Percentiles rank a stretch among this genome's conserved stretches.
Conservation (phyloP, 208 protist genomes). For the Crithidia fasciculata region DNA sequence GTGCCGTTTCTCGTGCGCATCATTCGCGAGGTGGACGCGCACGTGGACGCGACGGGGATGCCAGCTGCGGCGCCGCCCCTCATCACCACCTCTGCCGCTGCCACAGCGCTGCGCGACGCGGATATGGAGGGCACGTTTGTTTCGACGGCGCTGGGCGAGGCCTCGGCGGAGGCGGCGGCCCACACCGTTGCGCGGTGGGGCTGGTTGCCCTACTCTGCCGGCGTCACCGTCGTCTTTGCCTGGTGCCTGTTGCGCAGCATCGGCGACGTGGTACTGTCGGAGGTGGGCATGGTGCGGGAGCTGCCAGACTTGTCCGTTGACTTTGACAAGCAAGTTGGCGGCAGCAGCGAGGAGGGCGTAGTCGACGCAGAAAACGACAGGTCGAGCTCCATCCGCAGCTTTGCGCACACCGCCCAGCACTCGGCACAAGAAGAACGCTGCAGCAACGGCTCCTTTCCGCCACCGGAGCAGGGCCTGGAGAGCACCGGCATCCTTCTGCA, state of each 20-base stretch:
- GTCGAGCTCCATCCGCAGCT: slow-evolving; percentile 1
- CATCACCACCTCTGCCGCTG: slow-evolving; percentile 19
- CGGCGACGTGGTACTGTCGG: slow-evolving; percentile 22
- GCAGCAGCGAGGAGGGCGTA: background rate
- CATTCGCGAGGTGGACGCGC: slow-evolving; percentile 36
- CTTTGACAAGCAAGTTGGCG: background rate
- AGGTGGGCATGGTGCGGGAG: slow-evolving; percentile 21
- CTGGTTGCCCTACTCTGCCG: slow-evolving; percentile 24
- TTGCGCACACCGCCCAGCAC: background rate
- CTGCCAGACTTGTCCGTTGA: background rate
- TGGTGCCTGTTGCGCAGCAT: slow-evolving; percentile 37
- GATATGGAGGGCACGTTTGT: no score
- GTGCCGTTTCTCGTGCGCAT: slow-evolving; percentile 37
- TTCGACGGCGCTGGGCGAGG: background rate
- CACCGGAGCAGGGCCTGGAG: background rate
- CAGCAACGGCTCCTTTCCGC: background rate
- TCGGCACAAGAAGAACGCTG: background rate
- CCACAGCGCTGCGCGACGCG: background rate
- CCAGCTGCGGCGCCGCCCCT: slow-evolving; percentile 16
- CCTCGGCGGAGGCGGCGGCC: background rate
- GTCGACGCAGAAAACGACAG: background rate
- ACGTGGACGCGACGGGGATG: slow-evolving; percentile 55
- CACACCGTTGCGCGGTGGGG: slow-evolving; percentile 21
- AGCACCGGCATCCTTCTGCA: background rate
- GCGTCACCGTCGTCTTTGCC: slow-evolving; percentile 8